Evolutionary conservation across 805 yeast genomes (phyloP).

Genomic region (Starmerella apicola): DNA sequence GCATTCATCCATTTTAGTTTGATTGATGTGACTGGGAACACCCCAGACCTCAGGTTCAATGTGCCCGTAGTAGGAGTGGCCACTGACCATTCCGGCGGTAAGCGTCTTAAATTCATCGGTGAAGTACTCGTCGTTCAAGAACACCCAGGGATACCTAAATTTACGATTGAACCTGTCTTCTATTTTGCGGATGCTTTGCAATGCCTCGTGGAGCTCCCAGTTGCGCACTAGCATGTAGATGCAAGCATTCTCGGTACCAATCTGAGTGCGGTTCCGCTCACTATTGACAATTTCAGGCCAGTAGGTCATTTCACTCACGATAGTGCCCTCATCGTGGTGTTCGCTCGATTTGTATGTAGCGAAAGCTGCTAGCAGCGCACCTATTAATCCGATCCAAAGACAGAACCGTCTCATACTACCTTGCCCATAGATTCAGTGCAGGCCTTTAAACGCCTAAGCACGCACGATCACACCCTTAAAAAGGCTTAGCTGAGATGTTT

Average conservation of each 20-base stretch:
- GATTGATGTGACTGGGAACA: conserved; percentile 58
- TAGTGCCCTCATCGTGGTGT: background rate
- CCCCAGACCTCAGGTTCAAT: conserved; percentile 82
- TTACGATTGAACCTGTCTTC: conserved; percentile 82
- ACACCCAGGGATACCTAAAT: conserved; percentile 88
- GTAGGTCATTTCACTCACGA: conserved; percentile 19
- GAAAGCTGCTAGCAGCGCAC: too few species aligned
- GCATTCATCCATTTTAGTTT: conserved; percentile 38
- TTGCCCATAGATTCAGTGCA: too few species aligned
- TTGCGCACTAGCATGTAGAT: conserved; percentile 79
- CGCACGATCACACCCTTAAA: too few species aligned
- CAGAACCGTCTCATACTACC: too few species aligned
- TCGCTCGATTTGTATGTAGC: too few species aligned
- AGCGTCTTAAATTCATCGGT: conserved; percentile 63
- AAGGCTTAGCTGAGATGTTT: too few species aligned
- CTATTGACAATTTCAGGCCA: conserved; percentile 20
- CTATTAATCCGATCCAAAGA: too few species aligned
- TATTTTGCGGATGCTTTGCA: conserved; percentile 65
- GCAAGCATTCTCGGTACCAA: conserved; percentile 68
- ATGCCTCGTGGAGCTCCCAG: conserved; percentile 61
- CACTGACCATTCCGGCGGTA: conserved; percentile 59
- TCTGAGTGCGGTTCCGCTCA: conserved; percentile 25
- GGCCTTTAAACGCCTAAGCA: too few species aligned
- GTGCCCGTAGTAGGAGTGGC: conserved; percentile 62
- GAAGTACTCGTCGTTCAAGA: conserved; percentile 78